Conservation (phyloP, 129 eudicot genomes). For the Tanacetum coccineum region DNA sequence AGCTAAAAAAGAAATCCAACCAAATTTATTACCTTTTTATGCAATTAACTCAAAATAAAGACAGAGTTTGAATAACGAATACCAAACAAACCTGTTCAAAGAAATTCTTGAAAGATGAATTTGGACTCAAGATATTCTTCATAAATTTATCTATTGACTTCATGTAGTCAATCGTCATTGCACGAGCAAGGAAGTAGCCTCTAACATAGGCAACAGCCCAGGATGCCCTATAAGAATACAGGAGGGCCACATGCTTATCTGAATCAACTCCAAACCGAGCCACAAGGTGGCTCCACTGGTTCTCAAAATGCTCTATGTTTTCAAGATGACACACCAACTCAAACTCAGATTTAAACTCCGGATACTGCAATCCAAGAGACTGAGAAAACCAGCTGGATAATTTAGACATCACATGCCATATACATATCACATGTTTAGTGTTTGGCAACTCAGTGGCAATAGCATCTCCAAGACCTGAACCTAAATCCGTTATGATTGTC, state of each 20-base stretch:
- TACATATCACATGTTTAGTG: conserved; percentile 57
- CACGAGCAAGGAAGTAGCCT: conserved; percentile 62
- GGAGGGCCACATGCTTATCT: conserved; percentile 59
- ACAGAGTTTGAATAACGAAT: neutral
- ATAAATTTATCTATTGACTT: conserved; percentile 49
- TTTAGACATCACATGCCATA: conserved; percentile 60
- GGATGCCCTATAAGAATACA: conserved; percentile 45
- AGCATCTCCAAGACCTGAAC: conserved; percentile 64
- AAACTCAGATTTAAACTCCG: conserved; percentile 65
- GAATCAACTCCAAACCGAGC: conserved; percentile 57
- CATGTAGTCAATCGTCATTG: conserved; percentile 49
- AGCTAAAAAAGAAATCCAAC: no score
- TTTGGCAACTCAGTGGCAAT: conserved; percentile 61
- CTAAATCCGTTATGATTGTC: conserved; percentile 71
- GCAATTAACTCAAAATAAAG: neutral
- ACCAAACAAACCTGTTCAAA: conserved; percentile 50
- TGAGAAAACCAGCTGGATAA: conserved; percentile 68
- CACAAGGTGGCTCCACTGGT: conserved; percentile 74
- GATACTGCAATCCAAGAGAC: conserved; percentile 50
- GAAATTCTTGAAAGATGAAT: conserved; percentile 47
- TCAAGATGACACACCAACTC: conserved; percentile 59
- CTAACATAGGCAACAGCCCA: conserved; percentile 62
- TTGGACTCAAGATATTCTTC: conserved; percentile 49
- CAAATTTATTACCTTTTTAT: no score
- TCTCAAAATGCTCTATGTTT: conserved; percentile 67